phyloP scores from a whole-genome alignment of 2,329 filamentous ascomycete species.

The Penicillium griseofulvum region DNA sequence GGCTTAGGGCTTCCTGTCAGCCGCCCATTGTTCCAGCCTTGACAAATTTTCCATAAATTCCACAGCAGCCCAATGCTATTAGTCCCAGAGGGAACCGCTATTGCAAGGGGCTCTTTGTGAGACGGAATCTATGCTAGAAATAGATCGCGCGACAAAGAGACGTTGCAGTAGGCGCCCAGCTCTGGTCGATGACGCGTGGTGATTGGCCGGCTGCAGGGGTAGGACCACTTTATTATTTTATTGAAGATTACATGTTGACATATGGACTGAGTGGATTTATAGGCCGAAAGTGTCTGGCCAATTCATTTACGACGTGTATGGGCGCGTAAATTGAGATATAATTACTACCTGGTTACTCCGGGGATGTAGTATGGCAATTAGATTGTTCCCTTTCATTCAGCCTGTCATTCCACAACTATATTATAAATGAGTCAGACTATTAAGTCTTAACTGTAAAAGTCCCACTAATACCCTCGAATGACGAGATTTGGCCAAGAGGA shows the following conservation, averaged over 20 bases:
- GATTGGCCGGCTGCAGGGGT: slow-evolving; percentile 6
- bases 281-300: not conserved
- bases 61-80: not conserved
- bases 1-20: slow-evolving; percentile 6
- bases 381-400: not conserved
- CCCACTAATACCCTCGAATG: slow-evolving; percentile 68
- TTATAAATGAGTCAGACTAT: slow-evolving; percentile 1
- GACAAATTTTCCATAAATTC: not conserved
- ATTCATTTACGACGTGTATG: not conserved
- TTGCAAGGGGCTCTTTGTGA: slow-evolving; percentile 13
- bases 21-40: slow-evolving; percentile 1
- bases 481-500: slow-evolving; percentile 57
- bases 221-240: slow-evolving; percentile 2
- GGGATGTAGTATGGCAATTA: not conserved
- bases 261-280: not conserved
- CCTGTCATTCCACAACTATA: not conserved
- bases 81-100: not conserved
- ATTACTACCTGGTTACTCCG: not conserved
- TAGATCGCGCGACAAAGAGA: slow-evolving; percentile 14
- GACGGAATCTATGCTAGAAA: slow-evolving; percentile 9
- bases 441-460: slow-evolving; percentile 36
- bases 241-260: not conserved
- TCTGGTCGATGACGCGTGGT: not conserved
- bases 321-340: slow-evolving; percentile 2
- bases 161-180: slow-evolving; percentile 11